Base-by-base conservation (phyloP, 106 monocot genomes). In the Cymbidium sinense region DNA sequence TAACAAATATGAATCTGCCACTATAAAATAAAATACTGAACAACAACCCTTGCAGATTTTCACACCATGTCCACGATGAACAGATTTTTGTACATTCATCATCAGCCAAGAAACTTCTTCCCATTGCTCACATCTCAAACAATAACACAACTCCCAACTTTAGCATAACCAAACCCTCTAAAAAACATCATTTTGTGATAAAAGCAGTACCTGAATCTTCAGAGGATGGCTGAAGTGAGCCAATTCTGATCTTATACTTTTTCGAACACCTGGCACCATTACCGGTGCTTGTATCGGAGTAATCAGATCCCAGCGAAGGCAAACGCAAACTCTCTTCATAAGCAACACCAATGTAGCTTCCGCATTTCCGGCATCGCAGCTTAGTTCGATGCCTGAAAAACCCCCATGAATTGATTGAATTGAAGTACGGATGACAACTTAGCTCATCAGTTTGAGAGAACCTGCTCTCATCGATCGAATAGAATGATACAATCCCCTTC, bases 401-500 rank as follows among this genome's bases (percentile, higher is more conserved):
- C 2, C 87, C 90, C 90, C 89, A 84, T 4, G 84, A 85, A 52
- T 75, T 58, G 50, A 76, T 80, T 0, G 86, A 81, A 75, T 34
- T 77, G 87, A 86, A 87, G 70, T 84, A 87, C 31, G 84, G 86
- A 19, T 76, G 34, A 80, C 89, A 89, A 23, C 64, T 85, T 3
- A 82, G 25, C 70, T 89, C 89, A 77, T 86, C 82, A 8, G 25
- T 79, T 18, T 82, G 81, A 28, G 84, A 77, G 64, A 89, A 84
- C 55, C 89, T 82, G 76, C 89, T 89, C 78, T 89, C 86, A 30
- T 89, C 86, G 20, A 89, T 77, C 0, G 75, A 79, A 67, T 77
- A 69, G 81, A 89, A 87, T 23, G 89, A 71, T 9, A 89, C 80
- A 29, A 86, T 61, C n/a, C 89, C 86, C 78, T 82, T 89, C 75